phyloP scores from a whole-genome alignment of 208 protist species.

The Acanthamoeba healyi region DNA sequence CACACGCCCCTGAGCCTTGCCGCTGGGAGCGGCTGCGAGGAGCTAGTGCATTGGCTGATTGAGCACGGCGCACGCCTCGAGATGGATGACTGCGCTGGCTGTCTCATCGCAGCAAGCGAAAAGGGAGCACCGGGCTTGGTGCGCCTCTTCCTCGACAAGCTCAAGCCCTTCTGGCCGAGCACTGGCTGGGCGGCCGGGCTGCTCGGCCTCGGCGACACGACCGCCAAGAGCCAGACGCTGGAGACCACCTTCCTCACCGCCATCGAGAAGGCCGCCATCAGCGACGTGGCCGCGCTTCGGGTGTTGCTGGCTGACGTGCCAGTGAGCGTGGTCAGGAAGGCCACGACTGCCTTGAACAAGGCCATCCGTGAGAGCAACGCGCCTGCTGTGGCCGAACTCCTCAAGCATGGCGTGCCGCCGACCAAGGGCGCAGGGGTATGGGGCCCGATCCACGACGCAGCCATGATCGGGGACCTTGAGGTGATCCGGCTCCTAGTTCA shows the following conservation, averaged over 20 bases:
- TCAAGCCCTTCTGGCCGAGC: background rate
- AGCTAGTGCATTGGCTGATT: background rate
- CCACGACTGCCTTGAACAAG: background rate
- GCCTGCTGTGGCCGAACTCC: background rate
- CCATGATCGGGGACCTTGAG: background rate
- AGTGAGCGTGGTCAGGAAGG: background rate
- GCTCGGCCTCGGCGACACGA: background rate
- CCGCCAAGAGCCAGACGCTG: background rate
- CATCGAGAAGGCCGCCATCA: background rate
- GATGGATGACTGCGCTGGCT: background rate
- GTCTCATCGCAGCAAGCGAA: background rate
- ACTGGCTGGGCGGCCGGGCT: background rate
- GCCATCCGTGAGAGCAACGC: background rate
- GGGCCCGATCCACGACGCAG: background rate
- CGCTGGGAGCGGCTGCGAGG: background rate
- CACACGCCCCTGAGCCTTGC: slow-evolving; percentile 36
- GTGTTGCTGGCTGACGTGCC: background rate
- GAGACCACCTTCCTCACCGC: background rate
- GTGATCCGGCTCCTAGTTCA: background rate
- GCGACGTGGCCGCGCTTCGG: background rate
- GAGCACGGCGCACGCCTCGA: background rate
- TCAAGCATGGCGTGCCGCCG: background rate
- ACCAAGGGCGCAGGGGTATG: background rate
- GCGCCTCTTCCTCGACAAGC: slow-evolving; percentile 15
- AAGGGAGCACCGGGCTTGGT: background rate